phyloP scores from a whole-genome alignment of 1,284 basidiomycete species.

The Moniliophthora roreri region DNA sequence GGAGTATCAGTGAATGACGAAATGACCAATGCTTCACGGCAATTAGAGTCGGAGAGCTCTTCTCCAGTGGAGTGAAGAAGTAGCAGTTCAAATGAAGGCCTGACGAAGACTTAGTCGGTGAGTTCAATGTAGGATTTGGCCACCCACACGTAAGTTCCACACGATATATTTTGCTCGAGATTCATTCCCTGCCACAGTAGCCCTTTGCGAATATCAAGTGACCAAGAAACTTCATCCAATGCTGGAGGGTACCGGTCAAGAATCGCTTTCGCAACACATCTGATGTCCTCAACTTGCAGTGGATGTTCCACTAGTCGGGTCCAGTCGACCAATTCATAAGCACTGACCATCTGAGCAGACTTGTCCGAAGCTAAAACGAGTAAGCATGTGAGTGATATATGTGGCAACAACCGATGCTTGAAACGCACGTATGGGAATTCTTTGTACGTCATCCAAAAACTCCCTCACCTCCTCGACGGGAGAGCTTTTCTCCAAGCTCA shows the following conservation, averaged over 20 bases:
- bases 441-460: neutral
- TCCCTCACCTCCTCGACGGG: neutral
- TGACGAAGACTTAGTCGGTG: neutral
- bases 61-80: constrained; percentile 11
- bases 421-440: constrained; percentile 28
- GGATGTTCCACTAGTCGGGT: constrained; percentile 45
- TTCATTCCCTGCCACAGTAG: constrained; percentile 41
- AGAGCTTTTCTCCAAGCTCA: neutral
- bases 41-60: constrained; percentile 21
- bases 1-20: constrained; percentile 26
- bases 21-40: constrained; percentile 27
- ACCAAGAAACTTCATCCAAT: constrained; percentile 40
- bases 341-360: constrained; percentile 32
- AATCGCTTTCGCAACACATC: constrained; percentile 39
- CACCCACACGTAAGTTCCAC: neutral
- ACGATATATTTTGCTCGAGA: constrained; percentile 20
- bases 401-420: constrained; percentile 1
- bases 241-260: constrained; percentile 40
- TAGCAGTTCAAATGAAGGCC: constrained; percentile 22
- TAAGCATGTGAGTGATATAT: neutral
- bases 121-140: neutral
- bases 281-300: constrained; percentile 34
- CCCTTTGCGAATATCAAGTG: constrained; percentile 40
- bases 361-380: constrained; percentile 38
- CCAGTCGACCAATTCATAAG: constrained; percentile 61